These are phyloP conservation scores for Allantophomopsis lycopodina DNA, from an alignment of 2,329 filamentous ascomycete species.

Conservation along the genomic window DNA sequence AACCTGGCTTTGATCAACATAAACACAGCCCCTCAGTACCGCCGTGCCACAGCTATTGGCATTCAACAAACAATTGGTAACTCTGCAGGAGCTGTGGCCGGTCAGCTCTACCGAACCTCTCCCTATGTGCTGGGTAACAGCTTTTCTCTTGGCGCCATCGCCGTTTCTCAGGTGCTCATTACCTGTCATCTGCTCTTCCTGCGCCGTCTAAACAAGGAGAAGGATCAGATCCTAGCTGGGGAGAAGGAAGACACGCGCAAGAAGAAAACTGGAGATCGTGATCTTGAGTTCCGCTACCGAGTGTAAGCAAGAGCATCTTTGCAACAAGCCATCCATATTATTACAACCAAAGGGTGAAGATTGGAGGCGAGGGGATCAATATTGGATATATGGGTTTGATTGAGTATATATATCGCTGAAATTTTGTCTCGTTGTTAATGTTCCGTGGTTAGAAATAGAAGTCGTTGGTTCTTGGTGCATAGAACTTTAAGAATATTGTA, in stretches of 20 bases:
- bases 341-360: too few species aligned
- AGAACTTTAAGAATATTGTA: too few species aligned
- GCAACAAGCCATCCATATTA: too few species aligned
- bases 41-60: constrained; percentile 43
- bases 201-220: constrained; percentile 23
- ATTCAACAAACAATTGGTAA: constrained; percentile 30
- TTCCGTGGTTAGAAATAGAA: too few species aligned
- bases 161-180: constrained; percentile 18
- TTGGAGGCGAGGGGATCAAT: too few species aligned
- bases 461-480: too few species aligned
- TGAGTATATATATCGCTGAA: too few species aligned
- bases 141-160: constrained; percentile 2
- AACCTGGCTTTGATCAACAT: constrained; percentile 25
- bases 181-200: constrained; percentile 26
- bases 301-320: too few species aligned
- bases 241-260: constrained; percentile 28
- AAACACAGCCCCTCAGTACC: constrained; percentile 47
- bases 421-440: too few species aligned
- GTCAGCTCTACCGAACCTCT: constrained; percentile 6
- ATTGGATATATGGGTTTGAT: too few species aligned
- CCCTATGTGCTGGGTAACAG: constrained; percentile 6
- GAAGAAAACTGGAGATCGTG: constrained; percentile 30
- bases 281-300: constrained; percentile 32
- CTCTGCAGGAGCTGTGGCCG: constrained; percentile 18
- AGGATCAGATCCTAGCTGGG: constrained; percentile 24